Percentiles rank a stretch among this genome's conserved stretches.
Evolutionary conservation across 176 grass and related monocot species (phyloP).

Genomic region (Bolboschoenus planiculmis): DNA sequence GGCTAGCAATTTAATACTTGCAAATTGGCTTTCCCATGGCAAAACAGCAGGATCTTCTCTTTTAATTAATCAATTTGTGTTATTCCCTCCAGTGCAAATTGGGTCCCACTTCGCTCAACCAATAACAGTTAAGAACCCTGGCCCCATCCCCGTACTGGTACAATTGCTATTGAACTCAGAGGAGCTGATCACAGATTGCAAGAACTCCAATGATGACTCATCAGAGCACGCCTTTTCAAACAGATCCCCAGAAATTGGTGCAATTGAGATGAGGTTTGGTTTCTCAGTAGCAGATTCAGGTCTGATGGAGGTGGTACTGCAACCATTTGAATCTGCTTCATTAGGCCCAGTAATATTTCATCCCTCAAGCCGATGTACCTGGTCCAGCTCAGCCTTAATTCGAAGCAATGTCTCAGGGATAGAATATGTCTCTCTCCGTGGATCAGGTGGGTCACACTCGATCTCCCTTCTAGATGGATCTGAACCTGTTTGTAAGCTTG

Average conservation of each 20-base stretch:
- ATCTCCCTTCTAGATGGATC: constrained; percentile 73
- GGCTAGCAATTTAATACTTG: constrained; percentile 61
- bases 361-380: constrained; percentile 74
- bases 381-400: constrained; percentile 79
- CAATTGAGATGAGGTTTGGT: constrained; percentile 67
- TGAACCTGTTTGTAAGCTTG: constrained; percentile 74
- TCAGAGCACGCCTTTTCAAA: constrained; percentile 60
- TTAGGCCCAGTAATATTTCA: constrained; percentile 87
- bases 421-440: constrained; percentile 70
- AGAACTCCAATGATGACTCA: constrained; percentile 46
- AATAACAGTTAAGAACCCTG: constrained; percentile 70
- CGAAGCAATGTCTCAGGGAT: constrained; percentile 78
- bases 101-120: constrained; percentile 66
- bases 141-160: constrained; percentile 42
- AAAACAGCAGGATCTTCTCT: constrained; percentile 46
- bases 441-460: constrained; percentile 63
- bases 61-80: constrained; percentile 47
- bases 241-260: constrained; percentile 67
- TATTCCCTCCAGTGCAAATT: constrained; percentile 78
- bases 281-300: constrained; percentile 67
- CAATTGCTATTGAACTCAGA: constrained; percentile 79
- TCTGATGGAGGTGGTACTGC: constrained; percentile 53
- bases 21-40: constrained; percentile 74
- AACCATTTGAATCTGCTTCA: constrained; percentile 47
- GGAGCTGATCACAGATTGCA: constrained; percentile 67